Base-by-base conservation (phyloP, 208 protist genomes). In the Crithidia bombi region DNA sequence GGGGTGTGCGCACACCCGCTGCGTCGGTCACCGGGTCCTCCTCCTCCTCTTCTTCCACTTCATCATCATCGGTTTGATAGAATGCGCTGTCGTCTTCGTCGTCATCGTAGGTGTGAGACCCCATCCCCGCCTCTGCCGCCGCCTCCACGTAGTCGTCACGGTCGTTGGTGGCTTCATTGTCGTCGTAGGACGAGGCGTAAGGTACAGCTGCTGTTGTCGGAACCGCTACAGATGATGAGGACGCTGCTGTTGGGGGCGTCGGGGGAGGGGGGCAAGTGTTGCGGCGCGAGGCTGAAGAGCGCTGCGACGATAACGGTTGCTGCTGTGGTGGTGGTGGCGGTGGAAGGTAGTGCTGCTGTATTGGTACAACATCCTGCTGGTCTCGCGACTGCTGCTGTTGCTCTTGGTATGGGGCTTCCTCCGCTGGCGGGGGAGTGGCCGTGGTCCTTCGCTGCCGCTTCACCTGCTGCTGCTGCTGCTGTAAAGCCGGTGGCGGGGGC, bases 11-110 rank as follows among this genome's bases (percentile, higher is more conserved):
- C 43, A 23, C 17, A n/a, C 28, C 19, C 15, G 32, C 65, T 14
- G 54, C 65, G 21, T 62, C 54, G 10, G 44, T 62, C 32, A 63
- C 52, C 17, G 51, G 41, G 9, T 52, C 65, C 2, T 69, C 35
- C 3, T 49, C 49, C 6, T 68, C 47, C 4, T 47, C 43, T 5
- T 47, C 43, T 21, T 47, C 43, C 11, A 9, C 3, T 4, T 33
- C 36, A 5, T 41, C 36, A 17, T 54, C 62, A 3, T 56, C 62
- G 12, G 44, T 21, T 2, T 38, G 6, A 28, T 35, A 51, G 10
- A n/a, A 32, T 11, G 25, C n/a, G 47, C 49, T 49, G 17, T 46
- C 49, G 21, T 46, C 10, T 10, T 58, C 17, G 26, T 47, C 46
- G 30, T 36, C n/a, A 23, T 35, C 39, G n/a, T 54, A 23, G n/a